Evolutionary conservation across 805 yeast species (phyloP).

Genomic region (Sugiyamaella boreocaroliniensis): DNA sequence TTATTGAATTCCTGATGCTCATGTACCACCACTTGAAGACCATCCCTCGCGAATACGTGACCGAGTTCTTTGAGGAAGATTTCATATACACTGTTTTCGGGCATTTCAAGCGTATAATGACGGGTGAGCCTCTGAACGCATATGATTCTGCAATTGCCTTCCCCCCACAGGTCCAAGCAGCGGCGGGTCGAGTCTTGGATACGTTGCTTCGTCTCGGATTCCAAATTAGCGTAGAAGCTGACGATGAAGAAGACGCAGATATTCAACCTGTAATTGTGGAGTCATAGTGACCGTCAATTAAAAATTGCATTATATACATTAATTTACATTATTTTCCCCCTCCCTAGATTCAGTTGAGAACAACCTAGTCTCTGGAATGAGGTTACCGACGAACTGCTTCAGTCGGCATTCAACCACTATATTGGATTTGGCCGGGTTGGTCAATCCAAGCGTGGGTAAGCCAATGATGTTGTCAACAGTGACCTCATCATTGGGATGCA

Average conservation of each 20-base stretch:
- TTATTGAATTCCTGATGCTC: slow-evolving; percentile 28
- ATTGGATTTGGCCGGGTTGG: background rate
- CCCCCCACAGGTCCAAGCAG: slow-evolving; percentile 7
- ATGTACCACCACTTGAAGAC: slow-evolving; percentile 35
- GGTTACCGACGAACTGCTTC: slow-evolving; percentile 4
- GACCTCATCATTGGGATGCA: background rate
- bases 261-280: background rate
- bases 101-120: background rate
- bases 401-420: slow-evolving; percentile 14
- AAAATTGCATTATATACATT: background rate
- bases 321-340: background rate
- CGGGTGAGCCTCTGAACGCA: background rate
- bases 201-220: background rate
- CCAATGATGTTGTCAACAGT: slow-evolving; percentile 8
- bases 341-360: background rate
- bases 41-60: slow-evolving; percentile 40
- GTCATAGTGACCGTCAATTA: background rate
- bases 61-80: slow-evolving; percentile 29
- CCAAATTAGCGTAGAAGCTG: background rate
- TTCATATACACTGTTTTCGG: slow-evolving; percentile 18
- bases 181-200: slow-evolving; percentile 3
- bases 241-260: slow-evolving; percentile 11
- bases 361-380: background rate
- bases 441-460: slow-evolving; percentile 10
- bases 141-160: slow-evolving; percentile 1